Percentiles rank a stretch among this genome's conserved stretches.
These are phyloP conservation scores for Tephrocybe sp. DNA, from an alignment of 768 basidiomycete species.

Conservation along the genomic window DNA sequence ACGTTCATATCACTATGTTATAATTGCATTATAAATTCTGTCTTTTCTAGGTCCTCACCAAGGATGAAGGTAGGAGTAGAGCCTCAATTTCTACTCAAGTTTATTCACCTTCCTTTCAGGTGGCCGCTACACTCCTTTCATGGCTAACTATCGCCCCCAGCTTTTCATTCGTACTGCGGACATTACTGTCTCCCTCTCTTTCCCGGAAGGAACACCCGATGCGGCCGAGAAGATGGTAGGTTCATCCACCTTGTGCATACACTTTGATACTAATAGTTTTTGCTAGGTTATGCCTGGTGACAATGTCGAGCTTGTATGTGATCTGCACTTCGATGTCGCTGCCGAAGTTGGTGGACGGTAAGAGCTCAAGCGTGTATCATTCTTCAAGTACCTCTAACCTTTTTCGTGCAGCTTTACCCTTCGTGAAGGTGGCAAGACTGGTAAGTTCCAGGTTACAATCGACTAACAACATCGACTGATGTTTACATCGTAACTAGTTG, in stretches of 20 bases:
- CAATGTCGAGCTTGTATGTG: conserved; percentile 91
- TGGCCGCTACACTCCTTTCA: conserved; percentile 90
- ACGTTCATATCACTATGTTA: conserved; percentile 21
- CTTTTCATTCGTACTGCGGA: conserved; percentile 96
- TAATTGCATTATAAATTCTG: not conserved
- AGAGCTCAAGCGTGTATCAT: conserved; percentile 3
- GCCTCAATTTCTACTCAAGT: conserved; percentile 12
- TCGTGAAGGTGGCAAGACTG: conserved; percentile 92
- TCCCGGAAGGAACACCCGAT: conserved; percentile 82
- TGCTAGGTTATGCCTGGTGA: conserved; percentile 93
- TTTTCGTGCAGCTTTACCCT: conserved; percentile 67
- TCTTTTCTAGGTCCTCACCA: conserved; percentile 60
- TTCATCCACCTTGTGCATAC: not conserved
- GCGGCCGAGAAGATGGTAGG: conserved; percentile 85
- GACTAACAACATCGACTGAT: too few species aligned
- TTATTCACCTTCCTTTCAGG: conserved; percentile 31
- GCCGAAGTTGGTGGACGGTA: conserved; percentile 84
- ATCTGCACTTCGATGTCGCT: conserved; percentile 82
- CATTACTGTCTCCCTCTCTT: conserved; percentile 80
- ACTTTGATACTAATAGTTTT: conserved; percentile 1
- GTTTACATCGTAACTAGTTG: conserved; percentile 58
- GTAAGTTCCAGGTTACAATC: conserved; percentile 41
- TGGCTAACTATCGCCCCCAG: conserved; percentile 92
- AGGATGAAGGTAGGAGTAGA: conserved; percentile 65
- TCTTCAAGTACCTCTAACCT: conserved; percentile 5